Conservation (phyloP, 768 basidiomycete species). For the Epithele typhae region DNA sequence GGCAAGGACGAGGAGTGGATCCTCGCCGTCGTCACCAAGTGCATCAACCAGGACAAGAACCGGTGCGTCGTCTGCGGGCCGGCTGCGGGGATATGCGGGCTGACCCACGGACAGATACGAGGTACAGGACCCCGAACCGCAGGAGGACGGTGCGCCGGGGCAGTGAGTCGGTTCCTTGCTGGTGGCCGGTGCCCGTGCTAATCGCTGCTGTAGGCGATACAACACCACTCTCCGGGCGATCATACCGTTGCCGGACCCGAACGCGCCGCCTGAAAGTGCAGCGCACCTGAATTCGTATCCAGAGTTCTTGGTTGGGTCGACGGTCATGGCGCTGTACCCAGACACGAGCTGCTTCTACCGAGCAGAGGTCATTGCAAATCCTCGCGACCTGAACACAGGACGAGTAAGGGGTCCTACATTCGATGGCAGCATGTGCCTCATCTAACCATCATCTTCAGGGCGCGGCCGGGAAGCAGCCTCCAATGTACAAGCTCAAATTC, state of each 20-base stretch:
- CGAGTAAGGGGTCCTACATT: constrained; percentile 33
- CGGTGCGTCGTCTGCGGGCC: constrained; percentile 42
- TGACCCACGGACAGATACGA: constrained; percentile 69
- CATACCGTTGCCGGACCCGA: constrained; percentile 77
- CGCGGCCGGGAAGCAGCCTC: constrained; percentile 21
- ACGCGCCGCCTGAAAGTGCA: constrained; percentile 49
- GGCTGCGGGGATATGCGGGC: no score
- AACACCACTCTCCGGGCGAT: constrained; percentile 66
- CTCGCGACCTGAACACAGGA: constrained; percentile 37
- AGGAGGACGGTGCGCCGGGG: constrained; percentile 75
- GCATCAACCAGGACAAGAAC: constrained; percentile 68
- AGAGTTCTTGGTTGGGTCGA: constrained; percentile 65
- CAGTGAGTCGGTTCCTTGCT: constrained; percentile 27
- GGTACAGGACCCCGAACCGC: constrained; percentile 81
- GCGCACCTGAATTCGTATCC: constrained; percentile 68
- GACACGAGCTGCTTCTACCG: constrained; percentile 91
- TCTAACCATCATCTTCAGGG: constrained; percentile 13
- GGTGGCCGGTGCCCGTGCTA: no score
- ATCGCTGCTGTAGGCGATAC: constrained; percentile 46
- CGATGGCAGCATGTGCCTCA: constrained; percentile 23
- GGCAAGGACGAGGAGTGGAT: constrained; percentile 64
- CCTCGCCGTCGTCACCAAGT: constrained; percentile 68
- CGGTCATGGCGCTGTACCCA: constrained; percentile 84
- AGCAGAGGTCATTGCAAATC: constrained; percentile 75
- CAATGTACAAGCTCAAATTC: constrained; percentile 76